Evolutionary conservation across 2,329 filamentous ascomycete genomes (phyloP).

Genomic region (Remersonia thermophila): DNA sequence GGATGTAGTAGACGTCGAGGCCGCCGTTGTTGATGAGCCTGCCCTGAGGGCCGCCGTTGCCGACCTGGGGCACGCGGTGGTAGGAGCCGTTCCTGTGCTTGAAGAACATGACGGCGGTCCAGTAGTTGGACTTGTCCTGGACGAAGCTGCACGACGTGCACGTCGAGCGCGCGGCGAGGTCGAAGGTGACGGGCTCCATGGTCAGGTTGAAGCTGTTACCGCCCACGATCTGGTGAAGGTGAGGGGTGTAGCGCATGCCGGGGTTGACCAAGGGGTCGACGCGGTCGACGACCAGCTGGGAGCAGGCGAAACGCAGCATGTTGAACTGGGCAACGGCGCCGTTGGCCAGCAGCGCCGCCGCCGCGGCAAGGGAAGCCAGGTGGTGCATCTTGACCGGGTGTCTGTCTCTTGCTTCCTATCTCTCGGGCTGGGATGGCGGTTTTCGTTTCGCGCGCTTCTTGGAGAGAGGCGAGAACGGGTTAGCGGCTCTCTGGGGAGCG

Average conservation of each 20-base stretch:
- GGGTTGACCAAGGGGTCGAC: conserved; percentile 35
- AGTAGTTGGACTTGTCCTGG: conserved; percentile 35
- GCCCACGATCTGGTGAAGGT: conserved; percentile 35
- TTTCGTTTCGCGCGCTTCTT: background rate
- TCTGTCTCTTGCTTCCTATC: conserved; percentile 1
- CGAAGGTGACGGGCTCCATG: conserved; percentile 27
- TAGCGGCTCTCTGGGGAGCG: too few relatives aligned
- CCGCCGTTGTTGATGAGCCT: conserved; percentile 31
- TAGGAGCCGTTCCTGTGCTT: conserved; percentile 31
- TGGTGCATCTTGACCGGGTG: conserved; percentile 17
- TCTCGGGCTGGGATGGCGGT: background rate
- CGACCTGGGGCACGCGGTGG: conserved; percentile 31
- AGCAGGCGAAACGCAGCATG: conserved; percentile 36
- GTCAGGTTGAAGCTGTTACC: conserved; percentile 33
- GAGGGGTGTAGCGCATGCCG: conserved; percentile 31
- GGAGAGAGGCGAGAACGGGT: too few relatives aligned
- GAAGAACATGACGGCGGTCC: conserved; percentile 34
- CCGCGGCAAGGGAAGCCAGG: conserved; percentile 17
- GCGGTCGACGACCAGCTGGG: conserved; percentile 34
- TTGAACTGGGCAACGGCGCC: conserved; percentile 21
- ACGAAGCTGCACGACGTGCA: conserved; percentile 33
- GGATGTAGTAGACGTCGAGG: conserved; percentile 33
- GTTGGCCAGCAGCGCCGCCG: conserved; percentile 20
- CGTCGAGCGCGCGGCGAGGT: conserved; percentile 24
- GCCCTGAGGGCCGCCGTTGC: conserved; percentile 33